Base-by-base conservation (phyloP, 106 monocot species). In the Dendrobium catenatum region DNA sequence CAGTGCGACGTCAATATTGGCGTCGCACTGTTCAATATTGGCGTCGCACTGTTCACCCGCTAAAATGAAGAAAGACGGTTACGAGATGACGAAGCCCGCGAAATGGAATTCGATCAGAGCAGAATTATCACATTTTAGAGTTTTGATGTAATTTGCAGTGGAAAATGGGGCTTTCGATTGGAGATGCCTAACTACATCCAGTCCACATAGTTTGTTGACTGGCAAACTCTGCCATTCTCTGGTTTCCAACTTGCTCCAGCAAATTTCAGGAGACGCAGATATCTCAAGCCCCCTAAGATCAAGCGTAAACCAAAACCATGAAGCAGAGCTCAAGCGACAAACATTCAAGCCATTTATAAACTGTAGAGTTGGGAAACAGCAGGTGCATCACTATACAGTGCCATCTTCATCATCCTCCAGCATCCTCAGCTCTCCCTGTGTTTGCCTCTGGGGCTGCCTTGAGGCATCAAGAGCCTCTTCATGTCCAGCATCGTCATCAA, bases 401-500 rank as follows among this genome's bases (percentile, higher is more conserved):
- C 44, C 67, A 37, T 56, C 83, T 2, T 40, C 20, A 20, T 72
- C 80, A 31, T 66, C 75, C 1, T 79, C 80, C 6, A 75, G 13
- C 75, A 84, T 11, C 72, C 64, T 75, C 61, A 66, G 59, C 0
- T 22, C 76, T 6, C 75, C 17, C 2, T 80, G 15, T 26, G 43
- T 61, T 73, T 64, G 72, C 24, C 80, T 9, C 18, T 20, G 78
- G 33, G 48, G 75, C 33, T 11, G 79, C 46, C 79, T 40, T 11
- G 68, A 59, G 1, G 46, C 2, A 37, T 1, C 22, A 59, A 19
- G 19, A 42, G 48, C 27, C 13, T 19, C 55, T 26, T 80, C 80
- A 40, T 31, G 70, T 74, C 74, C 42, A 42, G 44, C 41, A 49
- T 48, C n/a, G 77, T 70, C 47, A 58, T 68, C 58, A 61, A 76